Conservation (phyloP, 2,329 filamentous ascomycete genomes). For the Apiospora rasikravindrae region DNA sequence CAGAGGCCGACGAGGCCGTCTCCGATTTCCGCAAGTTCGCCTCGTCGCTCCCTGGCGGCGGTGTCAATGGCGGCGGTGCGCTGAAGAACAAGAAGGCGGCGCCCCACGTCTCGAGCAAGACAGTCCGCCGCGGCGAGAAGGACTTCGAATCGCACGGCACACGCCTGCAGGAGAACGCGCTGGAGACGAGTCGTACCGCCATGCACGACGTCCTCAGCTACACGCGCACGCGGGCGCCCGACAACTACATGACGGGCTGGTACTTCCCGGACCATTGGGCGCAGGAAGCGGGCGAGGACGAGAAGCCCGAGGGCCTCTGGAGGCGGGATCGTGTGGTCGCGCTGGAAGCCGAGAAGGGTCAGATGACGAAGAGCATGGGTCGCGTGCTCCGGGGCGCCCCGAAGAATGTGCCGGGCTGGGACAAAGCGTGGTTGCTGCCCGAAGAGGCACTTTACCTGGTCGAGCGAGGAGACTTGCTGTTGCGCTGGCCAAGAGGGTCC, state of each 20-base stretch:
- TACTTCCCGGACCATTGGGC: slow-evolving; percentile 71
- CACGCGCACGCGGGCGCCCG: slow-evolving; percentile 74
- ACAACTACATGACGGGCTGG: slow-evolving; percentile 70
- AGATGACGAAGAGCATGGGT: slow-evolving; percentile 79
- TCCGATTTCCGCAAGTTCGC: slow-evolving; percentile 81
- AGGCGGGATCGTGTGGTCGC: slow-evolving; percentile 62
- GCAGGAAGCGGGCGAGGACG: slow-evolving; percentile 29
- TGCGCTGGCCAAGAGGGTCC: slow-evolving; percentile 76
- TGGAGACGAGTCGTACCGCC: slow-evolving; percentile 81
- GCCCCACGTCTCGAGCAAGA: slow-evolving; percentile 57
- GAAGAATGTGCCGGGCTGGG: slow-evolving; percentile 59
- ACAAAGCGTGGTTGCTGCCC: slow-evolving; percentile 81
- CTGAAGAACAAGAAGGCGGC: slow-evolving; percentile 28
- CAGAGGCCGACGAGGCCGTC: slow-evolving; percentile 22
- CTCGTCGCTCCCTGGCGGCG: slow-evolving; percentile 45
- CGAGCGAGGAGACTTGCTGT: slow-evolving; percentile 84
- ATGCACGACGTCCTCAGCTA: slow-evolving; percentile 88
- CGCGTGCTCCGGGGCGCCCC: slow-evolving; percentile 60
- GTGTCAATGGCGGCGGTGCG: neutral
- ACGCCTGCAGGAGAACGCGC: slow-evolving; percentile 74
- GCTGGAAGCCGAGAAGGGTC: slow-evolving; percentile 71
- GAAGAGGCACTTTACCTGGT: slow-evolving; percentile 91
- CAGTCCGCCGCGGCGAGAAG: slow-evolving; percentile 92
- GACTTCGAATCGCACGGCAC: slow-evolving; percentile 97
- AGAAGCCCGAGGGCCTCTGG: slow-evolving; percentile 44